These are phyloP conservation scores for Podospora didyma DNA, from an alignment of 495 filamentous ascomycete genomes.

Conservation along the genomic window DNA sequence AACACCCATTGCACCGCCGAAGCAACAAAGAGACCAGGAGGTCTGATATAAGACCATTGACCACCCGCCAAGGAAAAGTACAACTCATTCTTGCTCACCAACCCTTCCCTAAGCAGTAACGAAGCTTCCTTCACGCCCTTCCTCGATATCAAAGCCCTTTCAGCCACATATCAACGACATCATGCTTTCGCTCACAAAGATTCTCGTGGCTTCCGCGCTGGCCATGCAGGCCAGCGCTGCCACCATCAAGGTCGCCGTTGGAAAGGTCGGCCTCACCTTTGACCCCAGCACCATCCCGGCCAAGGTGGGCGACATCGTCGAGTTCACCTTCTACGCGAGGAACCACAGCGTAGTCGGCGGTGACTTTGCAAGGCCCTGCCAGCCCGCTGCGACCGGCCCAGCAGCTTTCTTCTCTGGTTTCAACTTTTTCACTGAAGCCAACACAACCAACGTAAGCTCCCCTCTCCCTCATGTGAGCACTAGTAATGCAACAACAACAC, in stretches of 20 bases:
- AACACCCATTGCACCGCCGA: too few relatives aligned
- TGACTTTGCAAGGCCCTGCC: slow-evolving; percentile 44
- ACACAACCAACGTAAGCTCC: slow-evolving; percentile 20
- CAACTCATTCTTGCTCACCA: slow-evolving; percentile 1
- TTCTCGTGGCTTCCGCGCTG: slow-evolving; percentile 14
- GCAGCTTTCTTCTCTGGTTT: slow-evolving; percentile 48
- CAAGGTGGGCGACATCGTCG: slow-evolving; percentile 44
- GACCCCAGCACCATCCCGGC: slow-evolving; percentile 32
- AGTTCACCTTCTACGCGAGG: slow-evolving; percentile 49
- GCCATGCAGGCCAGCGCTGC: slow-evolving; percentile 17
- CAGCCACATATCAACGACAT: neutral
- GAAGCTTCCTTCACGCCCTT: neutral
- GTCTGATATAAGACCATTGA: neutral
- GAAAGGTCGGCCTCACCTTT: slow-evolving; percentile 28
- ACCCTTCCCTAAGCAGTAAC: too few relatives aligned
- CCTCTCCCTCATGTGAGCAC: neutral
- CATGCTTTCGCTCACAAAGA: slow-evolving; percentile 10
- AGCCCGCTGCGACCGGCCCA: slow-evolving; percentile 29
- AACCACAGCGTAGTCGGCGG: slow-evolving; percentile 50
- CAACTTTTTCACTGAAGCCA: slow-evolving; percentile 25
- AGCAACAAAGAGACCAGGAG: neutral
- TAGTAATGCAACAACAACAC: too few relatives aligned
- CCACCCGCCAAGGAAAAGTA: neutral
- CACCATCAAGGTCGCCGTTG: slow-evolving; percentile 22
- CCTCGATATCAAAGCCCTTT: neutral